Evolutionary conservation across 768 basidiomycete species (phyloP).

Genomic region (Chalciporus chontae): DNA sequence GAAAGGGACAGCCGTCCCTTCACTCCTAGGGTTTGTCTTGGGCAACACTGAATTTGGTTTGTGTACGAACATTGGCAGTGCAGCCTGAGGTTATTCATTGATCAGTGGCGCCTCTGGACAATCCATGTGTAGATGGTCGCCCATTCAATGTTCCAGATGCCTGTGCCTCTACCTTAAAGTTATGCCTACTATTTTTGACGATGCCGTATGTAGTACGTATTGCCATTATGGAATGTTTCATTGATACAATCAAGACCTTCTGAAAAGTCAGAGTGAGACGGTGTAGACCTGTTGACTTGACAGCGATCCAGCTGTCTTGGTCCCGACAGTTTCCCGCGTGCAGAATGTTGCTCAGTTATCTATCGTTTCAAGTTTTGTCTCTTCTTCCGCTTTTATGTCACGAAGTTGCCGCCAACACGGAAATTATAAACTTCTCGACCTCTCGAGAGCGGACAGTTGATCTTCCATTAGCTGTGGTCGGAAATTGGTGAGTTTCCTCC

Average conservation of each 20-base stretch:
- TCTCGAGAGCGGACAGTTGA: slow-evolving; percentile 18
- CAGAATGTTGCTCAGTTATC: slow-evolving; percentile 9
- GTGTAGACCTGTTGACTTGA: slow-evolving; percentile 16
- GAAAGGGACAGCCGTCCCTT: background rate
- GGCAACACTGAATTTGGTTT: too few species aligned
- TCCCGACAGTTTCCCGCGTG: slow-evolving; percentile 16
- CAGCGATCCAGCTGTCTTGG: slow-evolving; percentile 1
- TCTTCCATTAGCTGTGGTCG: slow-evolving; percentile 18
- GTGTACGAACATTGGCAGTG: too few species aligned
- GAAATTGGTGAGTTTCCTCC: slow-evolving; percentile 28
- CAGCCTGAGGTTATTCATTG: too few species aligned
- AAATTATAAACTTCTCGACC: slow-evolving; percentile 57
- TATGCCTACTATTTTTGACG: background rate
- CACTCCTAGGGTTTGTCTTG: too few species aligned
- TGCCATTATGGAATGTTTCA: slow-evolving; percentile 16
- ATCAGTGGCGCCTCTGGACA: slow-evolving; percentile 11
- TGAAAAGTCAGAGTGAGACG: slow-evolving; percentile 5
- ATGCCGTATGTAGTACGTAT: background rate
- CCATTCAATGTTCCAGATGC: background rate
- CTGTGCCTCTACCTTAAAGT: background rate
- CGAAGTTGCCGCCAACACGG: slow-evolving; percentile 50
- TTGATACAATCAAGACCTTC: slow-evolving; percentile 5
- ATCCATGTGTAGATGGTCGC: slow-evolving; percentile 17
- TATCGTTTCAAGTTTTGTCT: slow-evolving; percentile 12
- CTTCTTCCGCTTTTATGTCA: slow-evolving; percentile 24